Evolutionary conservation across 2,329 filamentous ascomycete species (phyloP), one percentile per base, ranked within the genome.

Genomic region (Drechslera avenae): DNA sequence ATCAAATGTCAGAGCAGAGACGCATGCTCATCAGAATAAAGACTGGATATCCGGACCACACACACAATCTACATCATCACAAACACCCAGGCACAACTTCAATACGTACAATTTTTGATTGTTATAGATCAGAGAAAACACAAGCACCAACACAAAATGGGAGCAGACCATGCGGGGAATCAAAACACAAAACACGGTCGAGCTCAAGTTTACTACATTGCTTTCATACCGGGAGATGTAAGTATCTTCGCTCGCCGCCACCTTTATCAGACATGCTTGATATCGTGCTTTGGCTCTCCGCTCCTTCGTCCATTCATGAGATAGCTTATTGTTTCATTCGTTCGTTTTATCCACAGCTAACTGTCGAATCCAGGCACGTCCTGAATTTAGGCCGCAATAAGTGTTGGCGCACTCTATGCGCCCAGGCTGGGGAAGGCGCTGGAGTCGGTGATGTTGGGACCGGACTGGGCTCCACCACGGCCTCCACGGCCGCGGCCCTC

Each of bases 391-490:
- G 60, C 64, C 59, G 49, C 19, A 35, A 51, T 40, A 41, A 49
- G 39, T 30, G 58, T 64, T 55, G 59, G 59, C 35, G 40, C 39
- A 54, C 45, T 61, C 50, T 78, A 78, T 64, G 73, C 64, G 66
- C 80, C 80, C 59, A 83, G 71, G 73, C 74, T 79, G 48, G 81
- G 81, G 77, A 83, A 83, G 58, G 79, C 80, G 56, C 67, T 77
- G 60, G 73, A 68, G 71, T 83, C 81, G 57, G 72, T 65, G 62
- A 79, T 70, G 73, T 81, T 79, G 72, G 79, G 75, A 54, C 71
- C 66, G 52, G 75, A 68, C 52, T 59, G 57, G 43, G 51, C 60
- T 52, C 67, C 69, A 57, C 73, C 73, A 60, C 72, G 80, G 59
- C 82, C 79, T 60, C 80, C 76, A 58, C 72, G 71, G 57, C 71